These are phyloP conservation scores for Nannochloropsis oceanica DNA, from an alignment of 108 stramenopile genomes.

Conservation along the genomic window DNA sequence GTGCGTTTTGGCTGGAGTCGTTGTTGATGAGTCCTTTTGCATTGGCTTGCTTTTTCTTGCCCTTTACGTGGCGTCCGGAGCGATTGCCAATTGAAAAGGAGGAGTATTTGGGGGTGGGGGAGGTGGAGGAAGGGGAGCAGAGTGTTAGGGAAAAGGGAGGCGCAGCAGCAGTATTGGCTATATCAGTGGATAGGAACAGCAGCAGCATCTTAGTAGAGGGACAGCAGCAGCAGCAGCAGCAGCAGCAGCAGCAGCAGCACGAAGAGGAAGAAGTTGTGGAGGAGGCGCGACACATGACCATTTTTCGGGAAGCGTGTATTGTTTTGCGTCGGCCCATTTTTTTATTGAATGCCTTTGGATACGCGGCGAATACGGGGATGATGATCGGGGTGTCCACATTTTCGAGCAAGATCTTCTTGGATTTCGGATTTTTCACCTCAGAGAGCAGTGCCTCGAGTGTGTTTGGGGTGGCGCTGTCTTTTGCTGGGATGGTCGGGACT, in stretches of 20 bases:
- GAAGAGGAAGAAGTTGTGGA: not conserved
- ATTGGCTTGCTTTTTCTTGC: constrained; percentile 14
- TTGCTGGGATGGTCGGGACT: constrained; percentile 34
- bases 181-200: no score
- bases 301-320: not conserved
- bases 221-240: no score
- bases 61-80: not conserved
- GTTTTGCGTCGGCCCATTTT: constrained; percentile 6
- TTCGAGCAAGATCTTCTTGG: constrained; percentile 23
- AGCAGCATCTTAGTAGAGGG: no score
- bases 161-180: no score
- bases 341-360: constrained; percentile 19
- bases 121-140: no score
- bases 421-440: constrained; percentile 5
- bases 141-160: no score
- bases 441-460: constrained; percentile 13
- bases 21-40: constrained; percentile 30
- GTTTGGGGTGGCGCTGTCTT: constrained; percentile 27
- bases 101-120: not conserved
- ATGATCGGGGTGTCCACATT: constrained; percentile 29
- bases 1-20: constrained; percentile 38
- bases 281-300: not conserved
- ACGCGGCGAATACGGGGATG: constrained; percentile 26
- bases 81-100: not conserved
- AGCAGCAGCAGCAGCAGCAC: not conserved